Conservation (phyloP, 208 protist species). For the Leishmania aethiopica region DNA sequence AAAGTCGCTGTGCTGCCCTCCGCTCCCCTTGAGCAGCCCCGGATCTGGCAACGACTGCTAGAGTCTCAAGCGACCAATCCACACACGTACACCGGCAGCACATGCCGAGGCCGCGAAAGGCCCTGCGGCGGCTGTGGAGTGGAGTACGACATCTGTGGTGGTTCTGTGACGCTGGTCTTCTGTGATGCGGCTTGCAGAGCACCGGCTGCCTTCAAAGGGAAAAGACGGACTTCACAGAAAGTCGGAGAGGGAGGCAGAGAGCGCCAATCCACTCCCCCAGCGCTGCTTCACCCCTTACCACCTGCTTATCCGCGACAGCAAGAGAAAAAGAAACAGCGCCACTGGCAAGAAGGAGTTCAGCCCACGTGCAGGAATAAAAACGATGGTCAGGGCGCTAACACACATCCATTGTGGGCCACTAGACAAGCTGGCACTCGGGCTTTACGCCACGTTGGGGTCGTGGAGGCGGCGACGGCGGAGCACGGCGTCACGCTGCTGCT, state of each 20-base stretch:
- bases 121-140: background rate
- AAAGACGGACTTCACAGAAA: background rate
- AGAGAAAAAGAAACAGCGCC: background rate
- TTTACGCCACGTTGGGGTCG: slow-evolving; percentile 54
- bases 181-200: background rate
- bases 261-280: background rate
- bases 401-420: background rate
- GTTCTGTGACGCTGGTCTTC: background rate
- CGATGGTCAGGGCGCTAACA: background rate
- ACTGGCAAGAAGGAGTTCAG: background rate
- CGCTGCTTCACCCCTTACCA: background rate
- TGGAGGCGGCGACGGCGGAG: slow-evolving; percentile 84
- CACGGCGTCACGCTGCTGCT: slow-evolving; percentile 83
- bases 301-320: background rate
- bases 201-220: background rate
- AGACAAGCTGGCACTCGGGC: background rate
- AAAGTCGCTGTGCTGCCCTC: background rate
- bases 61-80: background rate
- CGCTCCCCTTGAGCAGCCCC: background rate
- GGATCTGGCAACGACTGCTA: background rate
- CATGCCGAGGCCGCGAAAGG: background rate
- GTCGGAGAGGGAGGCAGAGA: background rate
- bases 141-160: background rate
- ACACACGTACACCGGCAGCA: background rate
- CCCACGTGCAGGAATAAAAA: background rate